Conservation (phyloP, 768 basidiomycete species). For the Tricholoma terreum region DNA sequence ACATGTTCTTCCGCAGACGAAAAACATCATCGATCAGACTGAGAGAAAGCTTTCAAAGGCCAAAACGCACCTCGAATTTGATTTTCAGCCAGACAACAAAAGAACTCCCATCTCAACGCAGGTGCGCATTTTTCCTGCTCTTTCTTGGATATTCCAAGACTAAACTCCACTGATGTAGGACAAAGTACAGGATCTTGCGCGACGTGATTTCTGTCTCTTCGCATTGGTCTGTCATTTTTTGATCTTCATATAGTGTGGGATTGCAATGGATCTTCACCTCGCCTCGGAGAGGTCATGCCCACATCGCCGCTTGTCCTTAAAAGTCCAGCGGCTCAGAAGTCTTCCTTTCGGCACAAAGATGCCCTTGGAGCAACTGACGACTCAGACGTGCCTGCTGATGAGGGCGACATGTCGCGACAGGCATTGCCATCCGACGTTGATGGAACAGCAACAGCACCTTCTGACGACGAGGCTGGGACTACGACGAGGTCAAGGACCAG, state of each 20-base stretch:
- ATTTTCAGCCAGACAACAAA: slow-evolving; percentile 12
- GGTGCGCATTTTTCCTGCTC: slow-evolving; percentile 5
- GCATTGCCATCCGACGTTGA: not conserved
- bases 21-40: slow-evolving; percentile 7
- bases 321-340: not conserved
- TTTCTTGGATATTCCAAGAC: not conserved
- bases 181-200: slow-evolving; percentile 23
- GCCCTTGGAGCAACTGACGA: not conserved
- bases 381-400: not conserved
- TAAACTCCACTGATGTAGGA: slow-evolving; percentile 11
- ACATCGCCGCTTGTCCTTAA: slow-evolving; percentile 3
- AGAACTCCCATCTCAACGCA: slow-evolving; percentile 16
- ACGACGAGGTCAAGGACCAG: slow-evolving; percentile 3
- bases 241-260: slow-evolving; percentile 11
- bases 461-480: slow-evolving; percentile 13
- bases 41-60: slow-evolving; percentile 24
- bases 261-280: slow-evolving; percentile 7
- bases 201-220: slow-evolving; percentile 12
- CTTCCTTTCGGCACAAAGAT: not conserved
- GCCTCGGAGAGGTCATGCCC: slow-evolving; percentile 1
- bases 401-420: not conserved
- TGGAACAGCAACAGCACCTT: not conserved
- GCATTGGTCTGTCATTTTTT: not conserved
- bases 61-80: slow-evolving; percentile 17
- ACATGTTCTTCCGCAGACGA: not conserved